Evolutionary conservation across 768 basidiomycete species (phyloP), one percentile per base, ranked within the genome.

Genomic region (Suillus sp.): DNA sequence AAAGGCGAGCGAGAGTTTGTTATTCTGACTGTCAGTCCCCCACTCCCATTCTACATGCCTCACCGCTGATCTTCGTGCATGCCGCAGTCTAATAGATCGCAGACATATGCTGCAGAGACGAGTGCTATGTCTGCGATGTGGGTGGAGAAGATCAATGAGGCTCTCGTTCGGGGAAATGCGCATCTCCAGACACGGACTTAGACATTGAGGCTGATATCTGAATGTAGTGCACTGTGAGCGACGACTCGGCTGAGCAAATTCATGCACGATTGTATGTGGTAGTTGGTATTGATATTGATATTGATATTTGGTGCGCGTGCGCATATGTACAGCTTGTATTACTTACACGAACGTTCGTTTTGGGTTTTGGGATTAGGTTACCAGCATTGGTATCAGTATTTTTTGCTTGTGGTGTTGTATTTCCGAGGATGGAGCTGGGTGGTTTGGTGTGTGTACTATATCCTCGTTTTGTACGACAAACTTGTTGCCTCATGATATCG

Each of bases 1-100:
- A 86, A 85, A 68, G 77, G 84, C 54, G 85, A 84, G 60, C 76
- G 83, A 42, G 85, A 86, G 69, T 87, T 89, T 69, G 81, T 84
- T 18, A 79, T 89, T 40, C 73, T 87, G 67, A 86, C 87, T 47
- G 88, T 89, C 64, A 70, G 85, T 76, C 34, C 42, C 37, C 48
- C 37, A 37, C 40, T 38, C 38, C 6, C 43, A 34, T 11, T 18
- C 20, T 20, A 37, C 25, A 57, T 42, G 8, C 20, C 45, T 59
- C 8, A 11, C 13, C 54, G n/a, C 34, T 64, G 62, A 30, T 64
- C 20, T 30, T 42, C 3, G 27, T 45, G 14, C 25, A 25, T n/a
- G 18, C 34, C 48, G 20, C 22, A 87, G 86, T 74, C 80, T 25
- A 76, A 81, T 8, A 86, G 81, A 68, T 79, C 77, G 34, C 78